A percentile compares a stretch with the other conserved stretches of the same genome.
phyloP scores from a whole-genome alignment of 2,329 filamentous ascomycete genomes.

The Xenoacremonium recifei region DNA sequence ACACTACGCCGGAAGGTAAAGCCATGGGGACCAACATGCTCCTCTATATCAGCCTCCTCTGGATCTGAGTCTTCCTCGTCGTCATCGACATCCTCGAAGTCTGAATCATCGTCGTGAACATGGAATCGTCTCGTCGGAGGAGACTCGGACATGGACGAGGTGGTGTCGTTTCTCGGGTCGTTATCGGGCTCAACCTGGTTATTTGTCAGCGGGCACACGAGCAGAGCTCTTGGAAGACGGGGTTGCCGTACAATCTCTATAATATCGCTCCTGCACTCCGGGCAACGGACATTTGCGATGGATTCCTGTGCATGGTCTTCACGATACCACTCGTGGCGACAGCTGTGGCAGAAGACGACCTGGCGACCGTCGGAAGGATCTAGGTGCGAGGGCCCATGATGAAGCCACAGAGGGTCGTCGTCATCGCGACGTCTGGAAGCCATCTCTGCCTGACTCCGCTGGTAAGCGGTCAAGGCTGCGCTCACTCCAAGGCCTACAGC shows the following conservation, averaged over 20 bases:
- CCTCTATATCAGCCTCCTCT: constrained; percentile 58
- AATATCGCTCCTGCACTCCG: constrained; percentile 73
- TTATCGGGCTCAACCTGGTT: constrained; percentile 54
- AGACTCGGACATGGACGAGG: no score
- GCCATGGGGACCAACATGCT: constrained; percentile 44
- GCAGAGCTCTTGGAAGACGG: no score
- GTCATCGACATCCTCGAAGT: no score
- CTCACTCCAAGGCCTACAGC: constrained; percentile 58
- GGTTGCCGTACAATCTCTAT: constrained; percentile 74
- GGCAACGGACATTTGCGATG: no score
- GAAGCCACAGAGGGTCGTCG: no score
- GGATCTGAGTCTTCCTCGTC: constrained; percentile 52
- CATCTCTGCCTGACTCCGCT: constrained; percentile 46
- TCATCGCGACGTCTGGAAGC: constrained; percentile 28
- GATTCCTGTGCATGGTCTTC: constrained; percentile 62
- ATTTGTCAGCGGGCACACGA: constrained; percentile 13
- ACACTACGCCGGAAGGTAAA: constrained; percentile 40
- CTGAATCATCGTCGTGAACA: constrained; percentile 34
- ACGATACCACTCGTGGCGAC: constrained; percentile 76
- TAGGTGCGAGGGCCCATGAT: constrained; percentile 38
- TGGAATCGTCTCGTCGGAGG: no score
- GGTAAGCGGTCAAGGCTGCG: constrained; percentile 55
- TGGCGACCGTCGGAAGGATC: constrained; percentile 57
- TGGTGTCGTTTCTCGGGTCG: no score
- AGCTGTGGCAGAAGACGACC: constrained; percentile 83